Evolutionary conservation across 2,329 filamentous ascomycete species (phyloP), one percentile per base, ranked within the genome.

Genomic region (Myriosclerotinia curreyana): DNA sequence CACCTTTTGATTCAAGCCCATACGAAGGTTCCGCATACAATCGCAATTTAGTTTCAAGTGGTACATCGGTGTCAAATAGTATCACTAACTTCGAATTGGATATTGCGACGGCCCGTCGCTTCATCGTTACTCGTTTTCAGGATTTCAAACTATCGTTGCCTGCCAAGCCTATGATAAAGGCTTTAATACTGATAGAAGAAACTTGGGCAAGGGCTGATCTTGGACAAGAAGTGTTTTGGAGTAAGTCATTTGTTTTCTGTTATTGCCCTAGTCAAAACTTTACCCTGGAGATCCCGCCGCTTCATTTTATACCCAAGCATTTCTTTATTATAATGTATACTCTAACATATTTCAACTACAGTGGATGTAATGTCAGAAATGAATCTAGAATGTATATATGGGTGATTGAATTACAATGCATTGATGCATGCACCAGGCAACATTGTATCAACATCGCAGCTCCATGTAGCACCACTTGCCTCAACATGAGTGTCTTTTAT

Each of bases 81-180:
- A 65, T 73, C 46, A 72, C 70, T 31, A 69, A 60, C 50, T 65
- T 67, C 44, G 71, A 73, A 51, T 64, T 73, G 20, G 69, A 72
- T 58, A 69, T 73, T 11, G 71, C 71, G 15, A 53, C 67, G 2
- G 70, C 70, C 6, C 65, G 71, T 12, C 64, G 68, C 2, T 73
- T 73, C 46, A 69, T 70, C 1, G 64, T 65, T 12, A 69, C 65
- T 11, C 64, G 71, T 12, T 67, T 72, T 14, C 71, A 72, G 50
- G 71, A 72, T 44, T 71, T 68, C 48, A 69, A 69, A 55, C 61
- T 67, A 12, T 66, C 67, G 48, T 63, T 73, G 61, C 71, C 71
- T n/a, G 71, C 68, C 14, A 73, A 73, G 52, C 71, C 71, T 12
- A 67, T 71, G 49, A 54, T 66, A 3, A 68, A 67, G 44, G 71